phyloP scores from a whole-genome alignment of 768 basidiomycete species.

The Russula virescens region DNA sequence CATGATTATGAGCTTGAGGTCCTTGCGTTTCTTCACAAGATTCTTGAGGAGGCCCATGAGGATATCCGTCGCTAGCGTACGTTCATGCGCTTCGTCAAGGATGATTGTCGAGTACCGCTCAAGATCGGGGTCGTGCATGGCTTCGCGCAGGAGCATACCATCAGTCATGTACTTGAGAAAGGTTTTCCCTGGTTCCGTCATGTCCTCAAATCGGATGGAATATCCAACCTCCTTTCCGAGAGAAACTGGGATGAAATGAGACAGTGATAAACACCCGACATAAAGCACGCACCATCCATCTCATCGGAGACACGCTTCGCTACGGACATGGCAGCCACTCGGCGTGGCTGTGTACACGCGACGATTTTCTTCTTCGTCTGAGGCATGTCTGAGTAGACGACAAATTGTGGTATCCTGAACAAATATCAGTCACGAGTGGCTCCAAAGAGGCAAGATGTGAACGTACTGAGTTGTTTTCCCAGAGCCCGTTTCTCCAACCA shows the following conservation, averaged over 20 bases:
- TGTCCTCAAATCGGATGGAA: conserved; percentile 97
- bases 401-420: conserved; percentile 90
- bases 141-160: conserved; percentile 97
- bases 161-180: conserved; percentile 99
- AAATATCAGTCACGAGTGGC: background rate
- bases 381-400: conserved; percentile 87
- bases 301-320: conserved; percentile 98
- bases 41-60: conserved; percentile 94
- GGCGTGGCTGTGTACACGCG: conserved; percentile 93
- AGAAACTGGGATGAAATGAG: conserved; percentile 48
- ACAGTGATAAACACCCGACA: background rate
- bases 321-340: conserved; percentile 97
- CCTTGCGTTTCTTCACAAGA: conserved; percentile 70
- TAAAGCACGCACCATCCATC: conserved; percentile 77
- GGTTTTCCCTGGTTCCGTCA: conserved; percentile 84
- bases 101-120: conserved; percentile 95
- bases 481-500: conserved; percentile 93
- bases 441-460: background rate
- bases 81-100: conserved; percentile 97
- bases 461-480: conserved; percentile 93
- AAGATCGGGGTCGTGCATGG: conserved; percentile 92
- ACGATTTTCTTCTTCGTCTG: conserved; percentile 87
- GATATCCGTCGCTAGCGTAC: conserved; percentile 95
- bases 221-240: conserved; percentile 96
- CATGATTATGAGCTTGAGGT: conserved; percentile 98